phyloP scores from a whole-genome alignment of 176 grass and related monocot species.

The Thalia dealbata region DNA sequence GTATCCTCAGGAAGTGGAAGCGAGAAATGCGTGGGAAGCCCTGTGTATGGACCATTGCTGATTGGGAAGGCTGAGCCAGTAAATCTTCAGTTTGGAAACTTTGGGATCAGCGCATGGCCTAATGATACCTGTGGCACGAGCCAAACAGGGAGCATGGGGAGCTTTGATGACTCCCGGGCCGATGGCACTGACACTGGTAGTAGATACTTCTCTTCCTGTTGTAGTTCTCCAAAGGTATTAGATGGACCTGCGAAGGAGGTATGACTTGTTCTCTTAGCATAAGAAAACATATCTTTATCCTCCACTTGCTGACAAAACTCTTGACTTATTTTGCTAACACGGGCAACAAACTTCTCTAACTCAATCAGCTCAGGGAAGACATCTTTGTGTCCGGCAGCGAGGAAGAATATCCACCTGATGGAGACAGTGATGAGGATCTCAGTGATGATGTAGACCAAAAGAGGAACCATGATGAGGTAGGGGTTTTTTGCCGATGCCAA shows the following conservation, averaged over 20 bases:
- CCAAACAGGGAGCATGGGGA: constrained; percentile 46
- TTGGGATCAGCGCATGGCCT: constrained; percentile 91
- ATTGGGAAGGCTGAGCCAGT: constrained; percentile 61
- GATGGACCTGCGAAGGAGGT: constrained; percentile 80
- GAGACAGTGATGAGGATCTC: constrained; percentile 58
- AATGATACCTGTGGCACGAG: constrained; percentile 69
- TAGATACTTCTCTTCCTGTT: constrained; percentile 40
- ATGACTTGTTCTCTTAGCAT: background rate
- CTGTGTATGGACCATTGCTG: constrained; percentile 70
- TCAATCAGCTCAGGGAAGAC: constrained; percentile 50
- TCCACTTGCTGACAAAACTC: background rate
- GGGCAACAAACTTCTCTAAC: background rate
- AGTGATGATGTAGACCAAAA: constrained; percentile 49
- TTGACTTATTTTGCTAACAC: background rate
- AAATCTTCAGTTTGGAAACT: constrained; percentile 82
- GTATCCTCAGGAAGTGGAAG: background rate
- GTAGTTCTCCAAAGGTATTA: constrained; percentile 53
- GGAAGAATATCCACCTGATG: constrained; percentile 49
- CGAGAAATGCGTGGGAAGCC: constrained; percentile 43
- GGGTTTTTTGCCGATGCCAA: no score
- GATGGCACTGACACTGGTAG: constrained; percentile 46
- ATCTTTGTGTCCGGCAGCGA: constrained; percentile 61
- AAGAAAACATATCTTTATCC: background rate
- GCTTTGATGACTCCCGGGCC: constrained; percentile 33
- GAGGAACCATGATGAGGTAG: constrained; percentile 67